Percentiles rank a stretch among this genome's conserved stretches.
Conservation (phyloP, 2,329 filamentous ascomycete genomes). For the Colletotrichum sp. region DNA sequence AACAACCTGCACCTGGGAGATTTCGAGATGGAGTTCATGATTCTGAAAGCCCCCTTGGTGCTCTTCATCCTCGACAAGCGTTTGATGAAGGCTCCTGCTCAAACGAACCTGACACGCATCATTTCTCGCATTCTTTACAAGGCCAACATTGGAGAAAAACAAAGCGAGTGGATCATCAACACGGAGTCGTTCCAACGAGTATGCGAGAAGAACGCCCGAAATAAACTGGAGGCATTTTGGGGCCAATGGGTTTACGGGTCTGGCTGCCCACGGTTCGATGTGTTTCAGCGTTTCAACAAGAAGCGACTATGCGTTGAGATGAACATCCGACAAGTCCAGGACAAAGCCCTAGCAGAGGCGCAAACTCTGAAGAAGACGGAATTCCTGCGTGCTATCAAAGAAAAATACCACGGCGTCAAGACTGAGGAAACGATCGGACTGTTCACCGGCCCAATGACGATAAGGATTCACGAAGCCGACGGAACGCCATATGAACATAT, state of each 20-base stretch:
- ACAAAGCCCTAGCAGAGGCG: constrained; percentile 34
- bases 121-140: constrained; percentile 86
- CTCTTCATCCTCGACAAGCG: constrained; percentile 93
- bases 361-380: constrained; percentile 56
- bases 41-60: constrained; percentile 87
- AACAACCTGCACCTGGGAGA: constrained; percentile 78
- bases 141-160: constrained; percentile 69
- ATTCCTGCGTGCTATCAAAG: constrained; percentile 86
- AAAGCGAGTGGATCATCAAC: constrained; percentile 75
- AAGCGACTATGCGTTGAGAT: constrained; percentile 96
- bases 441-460: constrained; percentile 96
- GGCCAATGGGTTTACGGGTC: constrained; percentile 89
- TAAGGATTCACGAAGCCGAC: constrained; percentile 96
- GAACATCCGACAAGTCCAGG: constrained; percentile 79
- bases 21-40: constrained; percentile 89
- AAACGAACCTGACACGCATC: constrained; percentile 79
- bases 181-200: constrained; percentile 78
- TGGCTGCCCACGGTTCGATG: constrained; percentile 86
- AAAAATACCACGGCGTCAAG: constrained; percentile 73
- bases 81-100: constrained; percentile 77
- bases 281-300: constrained; percentile 94
- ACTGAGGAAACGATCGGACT: constrained; percentile 74
- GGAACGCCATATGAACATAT: constrained; percentile 98
- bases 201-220: constrained; percentile 88
- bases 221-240: constrained; percentile 89